Conservation (phyloP, 1,139 yeast species). For the Hyphopichia fennica region DNA sequence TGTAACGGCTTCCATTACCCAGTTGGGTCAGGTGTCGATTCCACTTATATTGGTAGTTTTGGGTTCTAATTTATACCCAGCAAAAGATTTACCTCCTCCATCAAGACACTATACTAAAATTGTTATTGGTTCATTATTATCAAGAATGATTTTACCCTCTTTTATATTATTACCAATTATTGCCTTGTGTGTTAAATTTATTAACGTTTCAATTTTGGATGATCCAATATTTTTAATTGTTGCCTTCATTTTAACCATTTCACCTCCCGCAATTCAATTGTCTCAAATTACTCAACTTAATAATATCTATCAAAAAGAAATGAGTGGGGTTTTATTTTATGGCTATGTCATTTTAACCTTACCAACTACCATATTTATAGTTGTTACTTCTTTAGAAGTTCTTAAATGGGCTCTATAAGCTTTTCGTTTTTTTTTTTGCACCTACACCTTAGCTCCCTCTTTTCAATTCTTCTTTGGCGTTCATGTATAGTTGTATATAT, state of each 20-base stretch:
- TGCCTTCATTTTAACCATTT: slow-evolving; percentile 68
- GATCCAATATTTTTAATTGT: slow-evolving; percentile 83
- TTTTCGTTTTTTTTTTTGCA: too few species aligned
- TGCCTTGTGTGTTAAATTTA: slow-evolving; percentile 63
- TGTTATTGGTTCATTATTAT: slow-evolving; percentile 64
- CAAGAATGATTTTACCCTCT: slow-evolving; percentile 79
- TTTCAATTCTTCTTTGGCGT: too few species aligned
- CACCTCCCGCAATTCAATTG: slow-evolving; percentile 85
- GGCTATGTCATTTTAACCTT: slow-evolving; percentile 76
- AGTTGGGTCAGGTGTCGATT: slow-evolving; percentile 84
- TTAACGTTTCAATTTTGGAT: slow-evolving; percentile 68
- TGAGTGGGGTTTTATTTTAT: slow-evolving; percentile 87
- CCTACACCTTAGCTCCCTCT: too few species aligned
- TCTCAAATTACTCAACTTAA: slow-evolving; percentile 81
- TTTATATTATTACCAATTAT: slow-evolving; percentile 65
- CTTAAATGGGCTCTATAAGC: slow-evolving; percentile 47
- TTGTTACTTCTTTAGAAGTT: slow-evolving; percentile 66
- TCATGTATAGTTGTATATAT: too few species aligned
- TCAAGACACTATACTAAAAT: slow-evolving; percentile 59
- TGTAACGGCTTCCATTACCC: slow-evolving; percentile 69
- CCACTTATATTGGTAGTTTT: slow-evolving; percentile 76
- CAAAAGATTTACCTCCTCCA: slow-evolving; percentile 63
- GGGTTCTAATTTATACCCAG: slow-evolving; percentile 75
- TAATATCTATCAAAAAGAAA: slow-evolving; percentile 73
- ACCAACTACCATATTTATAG: slow-evolving; percentile 75